Conservation (phyloP, 2,329 filamentous ascomycete species). For the Hansfordia pulvinata region DNA sequence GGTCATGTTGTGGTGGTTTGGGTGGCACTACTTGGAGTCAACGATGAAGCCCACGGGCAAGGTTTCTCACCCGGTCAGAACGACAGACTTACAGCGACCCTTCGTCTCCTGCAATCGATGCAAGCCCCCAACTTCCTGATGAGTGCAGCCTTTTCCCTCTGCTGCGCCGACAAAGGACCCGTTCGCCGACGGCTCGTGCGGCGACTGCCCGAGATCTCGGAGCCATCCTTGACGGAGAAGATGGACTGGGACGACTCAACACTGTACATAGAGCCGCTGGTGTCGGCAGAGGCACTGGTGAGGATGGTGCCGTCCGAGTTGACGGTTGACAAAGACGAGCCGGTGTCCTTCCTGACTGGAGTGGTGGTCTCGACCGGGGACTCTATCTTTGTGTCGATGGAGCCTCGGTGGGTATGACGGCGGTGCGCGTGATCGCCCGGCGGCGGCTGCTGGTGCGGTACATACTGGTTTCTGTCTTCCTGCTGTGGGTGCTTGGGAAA, state of each 20-base stretch:
- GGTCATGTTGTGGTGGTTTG: slow-evolving; percentile 45
- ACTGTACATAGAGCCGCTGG: slow-evolving; percentile 35
- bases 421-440: too few species aligned
- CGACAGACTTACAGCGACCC: slow-evolving; percentile 39
- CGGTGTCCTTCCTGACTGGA: slow-evolving; percentile 39
- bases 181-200: slow-evolving; percentile 44
- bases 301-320: slow-evolving; percentile 25
- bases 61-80: too few species aligned
- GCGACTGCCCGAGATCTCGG: slow-evolving; percentile 36
- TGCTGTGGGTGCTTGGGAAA: slow-evolving; percentile 10
- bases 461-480: slow-evolving; percentile 11
- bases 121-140: slow-evolving; percentile 48
- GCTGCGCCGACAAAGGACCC: slow-evolving; percentile 42
- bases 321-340: slow-evolving; percentile 37
- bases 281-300: slow-evolving; percentile 26
- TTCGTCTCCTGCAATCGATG: slow-evolving; percentile 37
- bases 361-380: too few species aligned
- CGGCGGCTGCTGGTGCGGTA: slow-evolving; percentile 9
- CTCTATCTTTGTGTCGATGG: too few species aligned
- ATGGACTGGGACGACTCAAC: slow-evolving; percentile 40
- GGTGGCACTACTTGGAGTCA: slow-evolving; percentile 33
- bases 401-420: too few species aligned
- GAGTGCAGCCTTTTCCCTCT: slow-evolving; percentile 43
- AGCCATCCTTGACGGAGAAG: slow-evolving; percentile 41
- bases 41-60: background rate